phyloP scores from a whole-genome alignment of 179 eudicot species.

The Gypsophila paniculata region DNA sequence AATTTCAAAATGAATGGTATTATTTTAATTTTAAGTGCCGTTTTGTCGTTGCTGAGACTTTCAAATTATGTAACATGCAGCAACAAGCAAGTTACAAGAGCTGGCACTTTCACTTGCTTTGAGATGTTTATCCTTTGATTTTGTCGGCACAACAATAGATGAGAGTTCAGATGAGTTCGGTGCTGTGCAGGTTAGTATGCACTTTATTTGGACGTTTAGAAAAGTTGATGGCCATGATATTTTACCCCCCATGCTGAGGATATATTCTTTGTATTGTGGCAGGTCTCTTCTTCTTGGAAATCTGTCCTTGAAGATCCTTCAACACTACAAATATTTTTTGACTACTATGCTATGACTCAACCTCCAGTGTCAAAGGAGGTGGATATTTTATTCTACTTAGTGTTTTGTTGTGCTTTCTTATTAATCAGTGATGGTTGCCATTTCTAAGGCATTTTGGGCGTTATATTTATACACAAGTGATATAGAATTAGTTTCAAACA shows the following conservation, averaged over 20 bases:
- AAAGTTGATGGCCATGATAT: neutral
- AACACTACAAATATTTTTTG: slow-evolving; percentile 83
- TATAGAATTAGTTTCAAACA: too few species aligned
- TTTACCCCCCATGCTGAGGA: slow-evolving; percentile 12
- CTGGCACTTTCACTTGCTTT: slow-evolving; percentile 72
- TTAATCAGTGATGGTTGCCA: neutral
- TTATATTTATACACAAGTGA: too few species aligned
- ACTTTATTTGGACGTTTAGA: slow-evolving; percentile 2
- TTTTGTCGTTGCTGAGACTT: neutral
- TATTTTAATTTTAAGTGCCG: neutral
- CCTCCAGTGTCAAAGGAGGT: slow-evolving; percentile 92
- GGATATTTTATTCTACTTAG: slow-evolving; percentile 18
- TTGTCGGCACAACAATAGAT: slow-evolving; percentile 75
- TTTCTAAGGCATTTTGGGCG: neutral
- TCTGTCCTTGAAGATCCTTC: slow-evolving; percentile 73
- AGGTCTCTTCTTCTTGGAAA: slow-evolving; percentile 90
- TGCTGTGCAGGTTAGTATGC: slow-evolving; percentile 65
- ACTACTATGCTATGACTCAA: slow-evolving; percentile 76
- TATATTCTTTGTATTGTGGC: slow-evolving; percentile 25
- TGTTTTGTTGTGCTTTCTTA: slow-evolving; percentile 8
- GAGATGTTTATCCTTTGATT: slow-evolving; percentile 75
- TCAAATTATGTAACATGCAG: slow-evolving; percentile 35
- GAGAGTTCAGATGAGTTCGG: slow-evolving; percentile 90
- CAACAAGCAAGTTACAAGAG: slow-evolving; percentile 59
- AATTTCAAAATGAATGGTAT: too few species aligned